These are phyloP conservation scores for Pseudocercospora fijiensis DNA, from an alignment of 2,329 filamentous ascomycete genomes.

Conservation along the genomic window DNA sequence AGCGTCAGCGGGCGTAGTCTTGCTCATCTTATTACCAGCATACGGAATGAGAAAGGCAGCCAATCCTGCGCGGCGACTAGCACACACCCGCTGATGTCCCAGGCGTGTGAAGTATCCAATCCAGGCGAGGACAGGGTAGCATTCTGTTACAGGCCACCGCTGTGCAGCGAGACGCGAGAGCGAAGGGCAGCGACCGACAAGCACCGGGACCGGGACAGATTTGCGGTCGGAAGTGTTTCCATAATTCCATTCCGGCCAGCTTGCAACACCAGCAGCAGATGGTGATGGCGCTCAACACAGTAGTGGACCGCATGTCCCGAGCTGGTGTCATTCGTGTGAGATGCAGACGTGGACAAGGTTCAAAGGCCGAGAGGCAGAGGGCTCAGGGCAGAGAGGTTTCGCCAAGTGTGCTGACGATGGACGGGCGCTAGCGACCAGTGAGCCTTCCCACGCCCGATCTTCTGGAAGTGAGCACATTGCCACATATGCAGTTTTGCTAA, in stretches of 20 bases:
- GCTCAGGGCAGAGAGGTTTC: background rate
- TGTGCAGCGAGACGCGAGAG: slow-evolving; percentile 6
- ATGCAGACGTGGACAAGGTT: slow-evolving; percentile 4
- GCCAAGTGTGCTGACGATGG: slow-evolving; percentile 7
- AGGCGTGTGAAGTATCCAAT: slow-evolving; percentile 1
- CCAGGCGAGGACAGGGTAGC: background rate
- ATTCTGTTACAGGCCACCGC: slow-evolving; percentile 17
- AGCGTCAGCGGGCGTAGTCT: background rate
- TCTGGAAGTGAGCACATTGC: slow-evolving; percentile 13
- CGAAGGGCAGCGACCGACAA: background rate
- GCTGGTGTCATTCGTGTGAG: slow-evolving; percentile 1
- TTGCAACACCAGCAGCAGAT: slow-evolving; percentile 9
- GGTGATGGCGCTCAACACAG: slow-evolving; percentile 8
- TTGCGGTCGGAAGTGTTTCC: background rate
- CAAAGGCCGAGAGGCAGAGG: slow-evolving; percentile 5
- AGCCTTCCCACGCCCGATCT: slow-evolving; percentile 2
- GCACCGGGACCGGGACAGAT: background rate
- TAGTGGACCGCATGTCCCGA: no score
- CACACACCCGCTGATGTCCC: slow-evolving; percentile 18
- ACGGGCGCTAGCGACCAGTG: background rate
- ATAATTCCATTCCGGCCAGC: background rate
- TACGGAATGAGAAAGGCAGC: slow-evolving; percentile 8
- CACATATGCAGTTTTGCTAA: slow-evolving; percentile 9
- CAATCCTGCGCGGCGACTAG: slow-evolving; percentile 9
- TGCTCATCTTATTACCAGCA: slow-evolving; percentile 9